Evolutionary conservation across 306 rosid species (phyloP).

Genomic region (Chamaecrista fasciculata): DNA sequence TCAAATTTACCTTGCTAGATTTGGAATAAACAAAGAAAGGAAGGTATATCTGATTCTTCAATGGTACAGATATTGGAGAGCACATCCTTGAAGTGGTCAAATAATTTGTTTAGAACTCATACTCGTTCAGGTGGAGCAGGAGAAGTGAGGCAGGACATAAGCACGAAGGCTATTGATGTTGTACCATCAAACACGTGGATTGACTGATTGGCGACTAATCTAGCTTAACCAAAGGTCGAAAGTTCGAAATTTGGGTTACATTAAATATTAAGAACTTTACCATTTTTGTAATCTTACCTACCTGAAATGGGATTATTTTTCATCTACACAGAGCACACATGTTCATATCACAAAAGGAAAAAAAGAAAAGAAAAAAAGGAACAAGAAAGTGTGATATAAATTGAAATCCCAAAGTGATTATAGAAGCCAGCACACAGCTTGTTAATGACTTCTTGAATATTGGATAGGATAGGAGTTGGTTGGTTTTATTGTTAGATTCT

Average conservation of each 20-base stretch:
- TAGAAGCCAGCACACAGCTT: not conserved
- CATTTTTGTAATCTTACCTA: too few relatives aligned
- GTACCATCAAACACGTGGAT: too few relatives aligned
- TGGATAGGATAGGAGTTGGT: not conserved
- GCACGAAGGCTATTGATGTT: not conserved
- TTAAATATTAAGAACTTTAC: too few relatives aligned
- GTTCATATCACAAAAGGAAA: too few relatives aligned
- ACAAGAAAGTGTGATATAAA: not conserved
- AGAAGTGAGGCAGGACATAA: constrained; percentile 3
- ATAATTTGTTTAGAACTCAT: not conserved
- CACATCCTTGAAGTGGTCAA: not conserved
- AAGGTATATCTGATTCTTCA: not conserved
- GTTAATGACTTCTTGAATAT: not conserved
- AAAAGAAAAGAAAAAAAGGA: too few relatives aligned
- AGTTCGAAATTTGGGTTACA: too few relatives aligned
- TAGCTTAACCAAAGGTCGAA: too few relatives aligned
- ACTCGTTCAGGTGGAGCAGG: not conserved
- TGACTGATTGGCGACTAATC: too few relatives aligned
- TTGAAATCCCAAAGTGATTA: not conserved
- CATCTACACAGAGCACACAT: too few relatives aligned
- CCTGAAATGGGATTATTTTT: too few relatives aligned
- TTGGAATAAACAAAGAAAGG: constrained; percentile 18
- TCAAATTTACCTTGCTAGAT: not conserved
- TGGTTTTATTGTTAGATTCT: not conserved
- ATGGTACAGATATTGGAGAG: not conserved